These are phyloP conservation scores for Mycena latifolia DNA, from an alignment of 768 basidiomycete species.

Conservation along the genomic window DNA sequence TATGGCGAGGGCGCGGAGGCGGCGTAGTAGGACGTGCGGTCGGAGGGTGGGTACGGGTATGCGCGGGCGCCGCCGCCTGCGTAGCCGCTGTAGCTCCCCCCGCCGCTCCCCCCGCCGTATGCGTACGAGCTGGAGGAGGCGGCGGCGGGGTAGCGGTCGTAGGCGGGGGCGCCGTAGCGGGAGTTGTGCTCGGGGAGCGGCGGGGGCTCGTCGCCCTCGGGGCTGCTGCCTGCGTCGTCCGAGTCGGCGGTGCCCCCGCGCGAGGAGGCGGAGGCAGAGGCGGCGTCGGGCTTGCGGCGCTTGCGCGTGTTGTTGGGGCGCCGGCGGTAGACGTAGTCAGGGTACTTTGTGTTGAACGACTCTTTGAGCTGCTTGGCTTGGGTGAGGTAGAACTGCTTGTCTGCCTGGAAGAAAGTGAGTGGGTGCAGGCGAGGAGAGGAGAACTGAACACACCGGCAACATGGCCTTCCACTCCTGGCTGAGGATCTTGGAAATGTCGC, in stretches of 20 bases:
- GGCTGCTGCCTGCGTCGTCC: conserved; percentile 32
- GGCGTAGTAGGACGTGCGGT: not conserved
- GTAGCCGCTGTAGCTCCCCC: conserved; percentile 1
- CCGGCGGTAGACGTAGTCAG: conserved; percentile 91
- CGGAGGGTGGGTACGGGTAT: conserved; percentile 31
- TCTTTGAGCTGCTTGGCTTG: conserved; percentile 90
- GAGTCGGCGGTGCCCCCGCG: conserved; percentile 40
- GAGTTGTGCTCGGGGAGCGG: conserved; percentile 34
- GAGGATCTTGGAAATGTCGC: conserved; percentile 90
- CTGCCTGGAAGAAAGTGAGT: conserved; percentile 57
- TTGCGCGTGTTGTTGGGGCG: conserved; percentile 90
- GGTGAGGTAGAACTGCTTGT: conserved; percentile 91
- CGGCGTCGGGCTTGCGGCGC: conserved; percentile 54
- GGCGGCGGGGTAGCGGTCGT: conserved; percentile 2
- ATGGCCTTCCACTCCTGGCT: conserved; percentile 90
- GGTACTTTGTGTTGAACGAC: conserved; percentile 86
- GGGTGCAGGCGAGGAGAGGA: not conserved
- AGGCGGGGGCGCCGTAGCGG: not conserved
- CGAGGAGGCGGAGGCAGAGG: conserved; percentile 39
- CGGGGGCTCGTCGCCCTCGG: conserved; percentile 33
- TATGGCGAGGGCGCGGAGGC: not conserved
- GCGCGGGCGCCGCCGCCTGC: conserved; percentile 12
- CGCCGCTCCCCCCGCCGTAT: not conserved
- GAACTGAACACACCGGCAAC: conserved; percentile 68
- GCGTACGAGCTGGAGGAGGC: too few species aligned